A percentile compares a stretch with the other conserved stretches of the same genome.
phyloP scores from a whole-genome alignment of 139 green algal genomes.

The Nannochloris sp. region DNA sequence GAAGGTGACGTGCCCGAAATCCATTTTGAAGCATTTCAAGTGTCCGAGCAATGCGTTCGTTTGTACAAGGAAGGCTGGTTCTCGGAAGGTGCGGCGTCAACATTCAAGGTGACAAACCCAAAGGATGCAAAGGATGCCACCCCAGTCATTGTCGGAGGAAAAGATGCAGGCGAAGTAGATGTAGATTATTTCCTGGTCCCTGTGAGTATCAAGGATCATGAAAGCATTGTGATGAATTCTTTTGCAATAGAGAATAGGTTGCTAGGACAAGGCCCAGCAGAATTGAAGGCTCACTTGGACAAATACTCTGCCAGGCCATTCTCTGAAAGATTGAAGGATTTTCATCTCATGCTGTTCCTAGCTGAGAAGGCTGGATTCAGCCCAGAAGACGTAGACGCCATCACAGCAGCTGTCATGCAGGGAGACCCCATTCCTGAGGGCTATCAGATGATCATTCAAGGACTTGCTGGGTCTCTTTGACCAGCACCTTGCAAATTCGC shows the following conservation, averaged over 20 bases:
- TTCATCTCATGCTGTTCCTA: conserved; percentile 94
- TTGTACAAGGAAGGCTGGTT: conserved; percentile 79
- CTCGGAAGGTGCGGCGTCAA: conserved; percentile 13
- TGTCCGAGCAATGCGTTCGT: conserved; percentile 67
- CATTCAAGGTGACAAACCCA: conserved; percentile 32
- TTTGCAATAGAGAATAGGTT: conserved; percentile 96
- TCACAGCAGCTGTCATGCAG: conserved; percentile 57
- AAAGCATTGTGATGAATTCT: conserved; percentile 47
- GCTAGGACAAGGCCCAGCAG: conserved; percentile 49
- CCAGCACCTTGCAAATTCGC: too few relatives aligned
- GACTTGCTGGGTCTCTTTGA: conserved; percentile 39
- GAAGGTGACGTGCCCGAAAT: conserved; percentile 36
- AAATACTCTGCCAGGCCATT: conserved; percentile 43
- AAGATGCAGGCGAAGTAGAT: conserved; percentile 83
- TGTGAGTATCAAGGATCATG: conserved; percentile 84
- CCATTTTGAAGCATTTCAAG: conserved; percentile 87
- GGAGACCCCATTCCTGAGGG: conserved; percentile 63
- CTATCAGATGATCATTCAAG: conserved; percentile 84
- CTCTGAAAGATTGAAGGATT: conserved; percentile 70
- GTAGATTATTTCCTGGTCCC: conserved; percentile 95
- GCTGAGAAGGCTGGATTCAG: conserved; percentile 74
- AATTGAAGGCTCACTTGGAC: conserved; percentile 75
- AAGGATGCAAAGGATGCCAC: conserved; percentile 52
- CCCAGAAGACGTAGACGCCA: conserved; percentile 55
- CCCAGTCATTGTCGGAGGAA: conserved; percentile 74